Conservation (phyloP, 2,329 filamentous ascomycete species). For the Dactylellina sp. region DNA sequence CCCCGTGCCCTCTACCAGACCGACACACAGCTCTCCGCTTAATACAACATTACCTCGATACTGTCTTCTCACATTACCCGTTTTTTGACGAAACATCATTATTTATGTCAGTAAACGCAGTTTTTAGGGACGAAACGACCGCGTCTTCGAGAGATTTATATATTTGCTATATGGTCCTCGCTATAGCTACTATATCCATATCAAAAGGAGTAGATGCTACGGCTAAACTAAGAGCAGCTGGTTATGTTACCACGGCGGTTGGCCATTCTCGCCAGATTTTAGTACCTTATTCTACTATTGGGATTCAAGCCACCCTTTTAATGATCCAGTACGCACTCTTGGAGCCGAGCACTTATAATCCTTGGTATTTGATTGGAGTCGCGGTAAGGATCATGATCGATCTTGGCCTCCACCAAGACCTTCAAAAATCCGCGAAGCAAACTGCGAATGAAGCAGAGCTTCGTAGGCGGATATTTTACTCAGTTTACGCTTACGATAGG, state of each 20-base stretch:
- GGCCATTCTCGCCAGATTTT: conserved; percentile 84
- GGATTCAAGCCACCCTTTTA: conserved; percentile 87
- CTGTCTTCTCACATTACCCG: conserved; percentile 82
- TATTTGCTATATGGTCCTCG: conserved; percentile 88
- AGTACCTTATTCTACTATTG: conserved; percentile 82
- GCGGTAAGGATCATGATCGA: conserved; percentile 89
- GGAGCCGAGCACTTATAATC: conserved; percentile 90
- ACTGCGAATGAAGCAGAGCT: conserved; percentile 79
- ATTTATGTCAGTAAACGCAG: conserved; percentile 80
- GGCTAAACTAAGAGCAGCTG: conserved; percentile 68
- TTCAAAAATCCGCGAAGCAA: conserved; percentile 75
- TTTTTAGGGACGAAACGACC: conserved; percentile 77
- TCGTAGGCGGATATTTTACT: conserved; percentile 86
- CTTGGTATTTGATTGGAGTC: conserved; percentile 92
- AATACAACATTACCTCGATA: conserved; percentile 85
- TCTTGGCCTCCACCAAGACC: conserved; percentile 91
- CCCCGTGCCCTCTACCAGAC: conserved; percentile 71
- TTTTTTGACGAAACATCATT: conserved; percentile 84
- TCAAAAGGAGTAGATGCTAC: conserved; percentile 60
- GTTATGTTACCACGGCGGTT: conserved; percentile 75
- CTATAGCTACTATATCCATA: conserved; percentile 71
- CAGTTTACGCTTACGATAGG: conserved; percentile 89
- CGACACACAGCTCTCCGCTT: conserved; percentile 76
- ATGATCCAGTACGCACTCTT: conserved; percentile 90
- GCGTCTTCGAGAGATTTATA: conserved; percentile 80